phyloP scores from a whole-genome alignment of 2,329 filamentous ascomycete species.

The Calonectria montana region DNA sequence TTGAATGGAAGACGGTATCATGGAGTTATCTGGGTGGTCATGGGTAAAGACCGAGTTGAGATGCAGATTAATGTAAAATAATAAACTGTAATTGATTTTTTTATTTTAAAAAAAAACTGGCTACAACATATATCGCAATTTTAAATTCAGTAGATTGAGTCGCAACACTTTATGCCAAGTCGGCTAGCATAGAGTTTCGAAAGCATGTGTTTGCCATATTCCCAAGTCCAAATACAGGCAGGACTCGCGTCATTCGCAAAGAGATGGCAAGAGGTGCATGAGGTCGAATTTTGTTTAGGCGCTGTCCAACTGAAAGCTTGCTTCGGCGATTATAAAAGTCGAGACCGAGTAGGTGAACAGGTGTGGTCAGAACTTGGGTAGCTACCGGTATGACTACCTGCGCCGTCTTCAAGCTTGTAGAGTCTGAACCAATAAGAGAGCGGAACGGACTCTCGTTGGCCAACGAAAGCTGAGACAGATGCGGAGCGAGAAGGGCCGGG shows the following conservation, averaged over 20 bases:
- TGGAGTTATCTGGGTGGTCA: no score
- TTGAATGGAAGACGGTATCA: no score
- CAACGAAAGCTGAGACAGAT: slow-evolving; percentile 36
- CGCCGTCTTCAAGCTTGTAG: slow-evolving; percentile 38
- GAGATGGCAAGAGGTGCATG: slow-evolving; percentile 35
- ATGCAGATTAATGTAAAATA: neutral
- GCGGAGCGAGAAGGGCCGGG: slow-evolving; percentile 37
- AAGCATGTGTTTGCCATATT: slow-evolving; percentile 39
- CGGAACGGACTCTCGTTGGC: slow-evolving; percentile 29
- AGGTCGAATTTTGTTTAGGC: slow-evolving; percentile 26
- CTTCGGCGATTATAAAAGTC: slow-evolving; percentile 33
- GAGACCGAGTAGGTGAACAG: slow-evolving; percentile 39
- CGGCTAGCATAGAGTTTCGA: slow-evolving; percentile 35
- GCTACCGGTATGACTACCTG: slow-evolving; percentile 38
- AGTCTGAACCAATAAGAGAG: slow-evolving; percentile 34
- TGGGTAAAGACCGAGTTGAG: no score
- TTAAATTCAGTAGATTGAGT: neutral
- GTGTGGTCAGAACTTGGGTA: slow-evolving; percentile 37
- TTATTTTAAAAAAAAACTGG: neutral
- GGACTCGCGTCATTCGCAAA: slow-evolving; percentile 35
- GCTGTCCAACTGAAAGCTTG: slow-evolving; percentile 30
- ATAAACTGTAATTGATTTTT: neutral
- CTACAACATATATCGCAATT: neutral
- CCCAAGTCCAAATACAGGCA: slow-evolving; percentile 38
- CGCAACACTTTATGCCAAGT: neutral